Base-by-base conservation (phyloP, 2,329 filamentous ascomycete species). In the Cytospora paraplurivora region DNA sequence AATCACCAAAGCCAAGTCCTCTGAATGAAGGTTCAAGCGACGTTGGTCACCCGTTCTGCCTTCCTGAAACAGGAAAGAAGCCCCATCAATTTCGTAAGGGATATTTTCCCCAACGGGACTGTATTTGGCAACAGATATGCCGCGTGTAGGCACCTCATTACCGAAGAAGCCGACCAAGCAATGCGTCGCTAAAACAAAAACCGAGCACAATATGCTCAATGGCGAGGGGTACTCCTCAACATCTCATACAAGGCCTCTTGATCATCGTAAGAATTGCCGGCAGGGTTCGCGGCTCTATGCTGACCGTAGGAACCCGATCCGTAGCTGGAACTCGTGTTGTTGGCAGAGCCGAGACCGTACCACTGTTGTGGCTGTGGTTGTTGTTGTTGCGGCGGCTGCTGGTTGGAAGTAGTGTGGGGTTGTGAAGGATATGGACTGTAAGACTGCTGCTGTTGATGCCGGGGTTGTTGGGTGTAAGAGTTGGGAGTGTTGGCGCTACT, bases 281-380 rank as follows among this genome's bases (percentile, higher is more conserved):
- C 67, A 56, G 71, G 62, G 57, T 72, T 71, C 69, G 71, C 70
- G 10, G 70, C 67, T 56, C 70, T 55, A 35, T 72, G 68, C 38
- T 70, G 69, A 21, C 52, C 44, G n/a, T 55, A 63, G 38, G 62
- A 60, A 5, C 65, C 54, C 37, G 70, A 66, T 51, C 61, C 67
- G 63, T 72, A 72, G 21, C 64, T 66, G 12, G 69, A 62, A 11
- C 62, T 56, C 11, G 57, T 69, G 60, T 53, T 70, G 52, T 70
- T 71, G 7, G 69, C 66, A 44, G 69, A 55, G 8, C 67, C 56
- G 58, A 76, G 73, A 7, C 71, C 70, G 62, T 76, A 76, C 76
- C 76, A 77, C 57, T 73, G 72, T 21, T 74, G 71, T 12, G 69
- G 65, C 32, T 71, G 71, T 47, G 69, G 70, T n/a, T 64, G 64